Base-by-base conservation (phyloP, 1,284 basidiomycete species). In the Gomphus bonarii region DNA sequence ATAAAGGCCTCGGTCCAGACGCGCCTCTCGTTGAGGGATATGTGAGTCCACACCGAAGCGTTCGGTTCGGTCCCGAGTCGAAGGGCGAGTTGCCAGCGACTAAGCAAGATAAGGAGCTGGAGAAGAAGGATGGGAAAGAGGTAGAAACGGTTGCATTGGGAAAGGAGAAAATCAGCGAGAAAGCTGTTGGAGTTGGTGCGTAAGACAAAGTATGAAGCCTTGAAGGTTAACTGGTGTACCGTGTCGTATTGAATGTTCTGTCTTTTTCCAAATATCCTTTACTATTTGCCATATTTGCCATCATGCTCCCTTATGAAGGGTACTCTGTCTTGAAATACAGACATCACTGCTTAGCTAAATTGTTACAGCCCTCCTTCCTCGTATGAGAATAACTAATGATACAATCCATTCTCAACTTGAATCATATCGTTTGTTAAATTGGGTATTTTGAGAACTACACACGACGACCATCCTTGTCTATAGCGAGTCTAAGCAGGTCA, bases 1-100 rank as follows among this genome's bases (percentile, higher is more conserved):
- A 90, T 65, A 82, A 85, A 33, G 87, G 87, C 0, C 68, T 89
- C n/a, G 75, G 79, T 10, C 72, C 78, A 3, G 74, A 69, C 22
- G 75, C 77, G 0, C 81, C 84, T 2, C 62, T 84, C 59, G 79
- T 85, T 42, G 83, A 66, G 38, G 46, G 53, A 0, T 52, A 58
- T 43, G 63, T 78, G 42, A 87, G 85, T 63, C 81, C 74, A 16
- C 75, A 89, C 65, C 77, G 75, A 64, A 87, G 81, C 60, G 73
- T 87, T 60, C 81, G 78, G 44, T 89, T 89, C 43, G 54, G 54
- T 11, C 18, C 31, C 12, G 52, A 31, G 12, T 36, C 30, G 11
- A 47, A 49, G 33, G 22, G 10, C 11, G 33, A 14, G 30, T 11
- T 38, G 42, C n/a, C 50, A 51, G 79, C 80, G 66, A 78, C 80